A percentile compares a stretch with the other conserved stretches of the same genome.
These are phyloP conservation scores for Phytophthora hibernalis DNA, from an alignment of 352 stramenopile species.

Conservation along the genomic window DNA sequence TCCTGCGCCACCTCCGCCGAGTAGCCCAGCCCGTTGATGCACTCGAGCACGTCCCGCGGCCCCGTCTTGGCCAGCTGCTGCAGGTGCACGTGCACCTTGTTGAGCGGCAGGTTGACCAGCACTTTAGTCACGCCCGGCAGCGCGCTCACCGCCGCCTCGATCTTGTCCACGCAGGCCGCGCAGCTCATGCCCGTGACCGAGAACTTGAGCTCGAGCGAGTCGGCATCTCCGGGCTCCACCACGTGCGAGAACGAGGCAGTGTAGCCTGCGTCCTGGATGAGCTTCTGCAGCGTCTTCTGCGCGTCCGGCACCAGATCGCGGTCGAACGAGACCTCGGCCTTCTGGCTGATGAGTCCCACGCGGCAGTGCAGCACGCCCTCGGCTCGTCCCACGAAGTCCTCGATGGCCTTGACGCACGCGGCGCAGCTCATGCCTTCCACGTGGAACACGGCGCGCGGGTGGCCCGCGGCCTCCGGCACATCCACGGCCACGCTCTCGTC, in stretches of 20 bases:
- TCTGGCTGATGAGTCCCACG: conserved; percentile 87
- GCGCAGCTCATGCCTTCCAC: conserved; percentile 90
- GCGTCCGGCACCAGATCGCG: conserved; percentile 70
- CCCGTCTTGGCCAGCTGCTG: conserved; percentile 81
- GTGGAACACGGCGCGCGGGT: conserved; percentile 83
- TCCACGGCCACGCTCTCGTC: conserved; percentile 42
- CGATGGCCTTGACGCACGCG: conserved; percentile 88
- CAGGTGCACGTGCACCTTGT: conserved; percentile 83
- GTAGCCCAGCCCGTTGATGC: conserved; percentile 73
- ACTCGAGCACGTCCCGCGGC: conserved; percentile 75
- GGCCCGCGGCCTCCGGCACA: conserved; percentile 37
- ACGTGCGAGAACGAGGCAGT: conserved; percentile 79
- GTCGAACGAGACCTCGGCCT: conserved; percentile 87
- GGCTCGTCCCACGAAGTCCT: conserved; percentile 73
- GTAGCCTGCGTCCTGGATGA: conserved; percentile 51
- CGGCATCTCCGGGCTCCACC: conserved; percentile 76
- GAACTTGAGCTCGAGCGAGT: conserved; percentile 86
- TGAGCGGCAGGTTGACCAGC: conserved; percentile 62
- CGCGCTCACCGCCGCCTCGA: conserved; percentile 67
- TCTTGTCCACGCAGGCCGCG: conserved; percentile 64
- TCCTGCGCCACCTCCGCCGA: conserved; percentile 57
- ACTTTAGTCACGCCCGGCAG: conserved; percentile 82
- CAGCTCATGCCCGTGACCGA: conserved; percentile 74
- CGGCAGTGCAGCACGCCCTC: conserved; percentile 78
- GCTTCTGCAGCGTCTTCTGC: conserved; percentile 50